Evolutionary conservation across 495 filamentous ascomycete species (phyloP), one percentile per base, ranked within the genome.

Genomic region (Cudoniella acicularis): DNA sequence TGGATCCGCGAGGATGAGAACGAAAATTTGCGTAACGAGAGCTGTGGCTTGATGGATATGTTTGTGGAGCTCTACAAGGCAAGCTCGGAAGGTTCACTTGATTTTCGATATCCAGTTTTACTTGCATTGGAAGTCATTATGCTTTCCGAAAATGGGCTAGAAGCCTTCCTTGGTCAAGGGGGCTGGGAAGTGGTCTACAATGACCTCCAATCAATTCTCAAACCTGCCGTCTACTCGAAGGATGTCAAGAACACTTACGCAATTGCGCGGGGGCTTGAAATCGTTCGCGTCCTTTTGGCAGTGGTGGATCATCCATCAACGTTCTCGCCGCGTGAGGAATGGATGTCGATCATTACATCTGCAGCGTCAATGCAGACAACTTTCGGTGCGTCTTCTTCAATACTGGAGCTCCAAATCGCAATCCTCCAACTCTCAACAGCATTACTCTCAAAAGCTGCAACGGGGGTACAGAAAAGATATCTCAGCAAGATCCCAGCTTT

Each of bases 1-100:
- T 88, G 85, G 82, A 67, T 87, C 16, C 74, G 79, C 13, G 82
- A 87, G 43, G 86, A 88, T 41, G 84, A 87, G 45, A 82, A 81
- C 48, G 75, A 81, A n/a, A 62, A 67, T 4, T 60, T 87, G 42
- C 63, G 81, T 4, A 67, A 67, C 27, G 83, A 87, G 62, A 76
- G 73, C 18, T 72, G 73, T 0, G 83, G 84, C 0, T 62, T 86
- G 27, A 73, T 72, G 56, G 85, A 87, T 62, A 75, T 86, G 63
- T 73, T 87, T 17, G 55, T 85, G 18, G 80, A 78, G 1, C 59
- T 88, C 6, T 87, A 86, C 66, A 66, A 64, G 18, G 1, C 56
- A 0, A 59, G 64, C 18, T 41, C 54, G 9, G n/a, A 26, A 24
- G 52, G 13, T 6, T 54, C 51, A 21, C 57, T 81, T 1, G 79